Evolutionary conservation across 441 rosid species (phyloP).

Genomic region (Populus hybrid): DNA sequence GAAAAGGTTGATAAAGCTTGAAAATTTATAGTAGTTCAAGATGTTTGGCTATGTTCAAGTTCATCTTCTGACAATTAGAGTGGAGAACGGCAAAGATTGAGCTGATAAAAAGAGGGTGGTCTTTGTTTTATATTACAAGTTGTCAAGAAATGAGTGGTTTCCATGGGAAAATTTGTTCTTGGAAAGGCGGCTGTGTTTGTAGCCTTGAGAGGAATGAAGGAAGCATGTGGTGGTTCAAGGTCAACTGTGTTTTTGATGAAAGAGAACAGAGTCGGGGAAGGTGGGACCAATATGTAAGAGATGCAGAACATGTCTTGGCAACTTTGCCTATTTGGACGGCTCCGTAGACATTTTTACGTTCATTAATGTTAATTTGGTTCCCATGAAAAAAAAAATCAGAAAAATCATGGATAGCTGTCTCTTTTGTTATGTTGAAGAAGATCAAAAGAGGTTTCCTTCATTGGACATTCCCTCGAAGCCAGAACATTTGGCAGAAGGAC

Average conservation of each 20-base stretch:
- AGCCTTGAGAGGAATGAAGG: neutral
- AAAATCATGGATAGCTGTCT: neutral
- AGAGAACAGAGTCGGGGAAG: neutral
- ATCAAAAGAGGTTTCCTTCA: neutral
- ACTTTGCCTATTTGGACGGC: constrained; percentile 2
- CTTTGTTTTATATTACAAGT: neutral
- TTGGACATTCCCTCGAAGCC: neutral
- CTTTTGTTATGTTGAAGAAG: neutral
- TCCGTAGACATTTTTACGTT: neutral
- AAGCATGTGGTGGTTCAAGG: neutral
- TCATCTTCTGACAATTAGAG: neutral
- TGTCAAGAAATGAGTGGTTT: too few species aligned
- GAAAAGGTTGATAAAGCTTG: neutral
- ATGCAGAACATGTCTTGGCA: neutral
- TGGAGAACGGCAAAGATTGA: neutral
- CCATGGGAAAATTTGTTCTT: neutral
- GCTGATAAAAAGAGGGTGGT: neutral
- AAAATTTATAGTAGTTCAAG: neutral
- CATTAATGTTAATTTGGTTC: neutral
- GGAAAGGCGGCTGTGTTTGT: neutral
- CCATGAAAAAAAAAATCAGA: too few species aligned
- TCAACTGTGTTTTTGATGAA: neutral
- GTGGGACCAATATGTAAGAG: neutral
- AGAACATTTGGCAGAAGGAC: neutral
- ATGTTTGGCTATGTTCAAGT: neutral